A percentile compares a stretch with the other conserved stretches of the same genome.
These are phyloP conservation scores for Arthrobotrys megalospora DNA, from an alignment of 2,329 filamentous ascomycete species.

Conservation along the genomic window DNA sequence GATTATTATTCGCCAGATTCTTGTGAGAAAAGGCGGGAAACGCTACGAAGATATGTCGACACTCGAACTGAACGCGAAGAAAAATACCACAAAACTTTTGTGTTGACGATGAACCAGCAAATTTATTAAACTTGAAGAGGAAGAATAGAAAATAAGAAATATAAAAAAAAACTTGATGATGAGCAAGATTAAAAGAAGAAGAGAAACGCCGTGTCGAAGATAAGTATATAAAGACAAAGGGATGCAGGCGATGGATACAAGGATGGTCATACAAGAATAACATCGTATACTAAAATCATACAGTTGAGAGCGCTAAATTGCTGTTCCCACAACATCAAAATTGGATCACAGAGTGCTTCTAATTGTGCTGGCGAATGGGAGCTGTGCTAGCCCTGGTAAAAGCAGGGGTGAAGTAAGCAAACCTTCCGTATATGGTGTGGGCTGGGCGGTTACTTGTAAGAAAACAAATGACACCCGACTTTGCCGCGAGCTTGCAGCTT, in stretches of 20 bases:
- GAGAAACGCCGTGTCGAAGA: constrained; percentile 39
- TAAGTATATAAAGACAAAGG: constrained; percentile 38
- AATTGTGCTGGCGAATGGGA: constrained; percentile 57
- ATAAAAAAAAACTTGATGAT: constrained; percentile 18
- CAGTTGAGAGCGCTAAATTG: constrained; percentile 36
- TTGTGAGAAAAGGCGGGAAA: not conserved
- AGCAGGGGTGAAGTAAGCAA: constrained; percentile 23
- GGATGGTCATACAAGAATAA: constrained; percentile 20
- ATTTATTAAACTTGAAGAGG: constrained; percentile 8
- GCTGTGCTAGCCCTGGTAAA: not conserved
- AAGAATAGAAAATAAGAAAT: constrained; percentile 15
- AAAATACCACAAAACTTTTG: constrained; percentile 55
- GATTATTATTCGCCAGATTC: not conserved
- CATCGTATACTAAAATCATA: constrained; percentile 14
- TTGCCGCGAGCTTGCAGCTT: constrained; percentile 56
- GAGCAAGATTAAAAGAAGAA: constrained; percentile 5
- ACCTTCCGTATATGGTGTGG: constrained; percentile 41
- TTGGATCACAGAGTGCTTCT: constrained; percentile 47
- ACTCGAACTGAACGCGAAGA: constrained; percentile 23
- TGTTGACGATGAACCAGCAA: constrained; percentile 37
- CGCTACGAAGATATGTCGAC: not conserved
- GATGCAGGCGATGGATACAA: constrained; percentile 3
- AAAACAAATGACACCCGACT: constrained; percentile 18
- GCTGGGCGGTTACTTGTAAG: constrained; percentile 32
- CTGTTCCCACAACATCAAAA: constrained; percentile 31